Conservation (phyloP, 1,284 basidiomycete genomes). For the Uromyces viciae-fabae region DNA sequence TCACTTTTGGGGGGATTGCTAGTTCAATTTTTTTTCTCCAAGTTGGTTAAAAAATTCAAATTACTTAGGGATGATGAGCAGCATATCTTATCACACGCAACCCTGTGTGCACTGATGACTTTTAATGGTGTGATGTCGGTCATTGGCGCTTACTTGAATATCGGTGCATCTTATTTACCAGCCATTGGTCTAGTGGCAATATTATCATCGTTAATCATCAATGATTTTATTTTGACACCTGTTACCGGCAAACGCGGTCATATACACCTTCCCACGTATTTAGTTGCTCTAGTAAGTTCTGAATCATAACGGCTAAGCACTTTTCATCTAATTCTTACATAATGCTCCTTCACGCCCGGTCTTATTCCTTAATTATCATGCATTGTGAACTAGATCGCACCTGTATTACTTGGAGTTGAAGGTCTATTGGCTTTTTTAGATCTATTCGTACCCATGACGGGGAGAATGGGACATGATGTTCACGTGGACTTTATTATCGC, state of each 20-base stretch:
- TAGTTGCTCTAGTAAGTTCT: constrained; percentile 60
- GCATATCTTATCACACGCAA: constrained; percentile 35
- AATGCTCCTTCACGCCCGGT: too few species aligned
- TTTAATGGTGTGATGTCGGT: constrained; percentile 33
- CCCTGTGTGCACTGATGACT: constrained; percentile 25
- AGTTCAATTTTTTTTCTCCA: constrained; percentile 69
- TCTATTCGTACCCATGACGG: constrained; percentile 84
- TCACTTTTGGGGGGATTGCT: constrained; percentile 68
- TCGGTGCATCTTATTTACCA: constrained; percentile 32
- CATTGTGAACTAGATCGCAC: constrained; percentile 55
- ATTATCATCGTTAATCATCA: constrained; percentile 11
- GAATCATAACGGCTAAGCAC: too few species aligned
- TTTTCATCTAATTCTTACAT: neutral
- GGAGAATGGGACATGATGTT: constrained; percentile 61
- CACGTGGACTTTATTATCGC: constrained; percentile 88
- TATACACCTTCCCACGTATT: constrained; percentile 59
- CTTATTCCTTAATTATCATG: neutral
- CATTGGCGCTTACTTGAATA: constrained; percentile 28
- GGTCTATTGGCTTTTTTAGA: constrained; percentile 70
- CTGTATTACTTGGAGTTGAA: constrained; percentile 68
- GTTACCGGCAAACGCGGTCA: constrained; percentile 29
- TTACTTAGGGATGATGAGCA: constrained; percentile 42
- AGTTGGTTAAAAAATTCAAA: constrained; percentile 68
- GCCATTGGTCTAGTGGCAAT: constrained; percentile 19
- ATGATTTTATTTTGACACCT: constrained; percentile 37